Evolutionary conservation across 495 filamentous ascomycete genomes (phyloP), one percentile per base, ranked within the genome.

Genomic region (Alectoria sarmentosa): DNA sequence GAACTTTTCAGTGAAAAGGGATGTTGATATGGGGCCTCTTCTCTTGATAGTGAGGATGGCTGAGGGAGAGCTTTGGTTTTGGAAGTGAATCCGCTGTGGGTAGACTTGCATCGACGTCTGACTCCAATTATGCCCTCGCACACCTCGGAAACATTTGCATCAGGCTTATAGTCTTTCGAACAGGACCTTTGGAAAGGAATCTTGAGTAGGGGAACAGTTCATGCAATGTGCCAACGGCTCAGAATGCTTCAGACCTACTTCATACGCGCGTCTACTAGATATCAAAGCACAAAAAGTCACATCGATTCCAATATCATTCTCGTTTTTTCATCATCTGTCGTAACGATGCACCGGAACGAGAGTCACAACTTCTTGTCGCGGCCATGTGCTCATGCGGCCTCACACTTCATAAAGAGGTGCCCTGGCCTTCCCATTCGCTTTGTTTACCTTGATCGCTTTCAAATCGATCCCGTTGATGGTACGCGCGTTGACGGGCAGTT

Each of bases 381-480:
- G 41, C 41, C 41, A 17, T 19, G 17, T 42, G 4, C 41, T 42
- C 42, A 10, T 8, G 42, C 5, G 44, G 44, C n/a, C n/a, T 30
- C 17, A 52, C 26, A 15, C 48, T 30, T 52, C 61, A 8, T 62
- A 54, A 13, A 13, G n/a, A 5, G 17, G 9, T 14, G 34, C 48
- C 11, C 8, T 30, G 5, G 0, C 55, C 46, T 42, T 62, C 46
- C 61, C 61, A 5, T 62, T 48, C 5, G 14, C 34, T 21, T 55
- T 41, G 5, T 14, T 17, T 9, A 54, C n/a, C 23, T 32, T 41
- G 30, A 62, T 4, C 34, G 15, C 46, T 2, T 41, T 30, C 11
- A 62, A 19, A 39, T 62, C 34, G 30, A 64, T 3, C 26, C 62
- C 62, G 13, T 64, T 37, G 41, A 58, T 42, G 10, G 54, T 5